Evolutionary conservation across 371 early-diverging fungal genomes (phyloP), one percentile per base, ranked within the genome.

Genomic region (Mortierella sp.): DNA sequence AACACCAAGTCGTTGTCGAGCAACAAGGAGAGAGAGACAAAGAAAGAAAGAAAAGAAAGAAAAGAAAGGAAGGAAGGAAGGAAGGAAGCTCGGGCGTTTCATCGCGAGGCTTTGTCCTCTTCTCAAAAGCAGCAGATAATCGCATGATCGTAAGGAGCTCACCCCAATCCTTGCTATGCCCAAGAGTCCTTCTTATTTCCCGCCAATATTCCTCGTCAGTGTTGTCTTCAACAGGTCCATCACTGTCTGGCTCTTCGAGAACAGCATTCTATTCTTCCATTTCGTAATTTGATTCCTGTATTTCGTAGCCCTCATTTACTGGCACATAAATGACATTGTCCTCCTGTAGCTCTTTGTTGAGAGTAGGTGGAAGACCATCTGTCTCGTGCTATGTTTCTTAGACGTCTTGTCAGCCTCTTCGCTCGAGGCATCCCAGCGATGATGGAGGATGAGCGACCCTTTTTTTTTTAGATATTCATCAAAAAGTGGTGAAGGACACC

Each of bases 351-450:
- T n/a, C n/a, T n/a, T n/a, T n/a, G n/a, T n/a, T n/a, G n/a, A n/a
- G n/a, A n/a, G n/a, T n/a, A n/a, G n/a, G n/a, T n/a, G n/a, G 37
- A 43, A 53, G 53, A 53, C 30, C 26, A 52, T 51, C 5, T 16
- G 47, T 52, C 52, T 62, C 37, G 63, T 43, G 44, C 55, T 62
- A 51, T 62, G 14, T 19, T 62, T 52, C 62, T 21, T 53, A 62
- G 52, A 62, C 28, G 62, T 48, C 14, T 25, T 61, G 50, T 61
- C 21, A 25, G 43, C 25, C 48, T 61, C 48, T 61, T 61, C 47
- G 48, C 62, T 61, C 51, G 48, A 15, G 50, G 62, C 62, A 61
- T 61, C 28, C 29, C 16, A 61, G n/a, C n/a, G n/a, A n/a, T n/a
- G n/a, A n/a, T n/a, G n/a, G n/a, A n/a, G n/a, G n/a, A n/a, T n/a